phyloP scores from a whole-genome alignment of 441 rosid genomes.

The Aquilaria agallochum region DNA sequence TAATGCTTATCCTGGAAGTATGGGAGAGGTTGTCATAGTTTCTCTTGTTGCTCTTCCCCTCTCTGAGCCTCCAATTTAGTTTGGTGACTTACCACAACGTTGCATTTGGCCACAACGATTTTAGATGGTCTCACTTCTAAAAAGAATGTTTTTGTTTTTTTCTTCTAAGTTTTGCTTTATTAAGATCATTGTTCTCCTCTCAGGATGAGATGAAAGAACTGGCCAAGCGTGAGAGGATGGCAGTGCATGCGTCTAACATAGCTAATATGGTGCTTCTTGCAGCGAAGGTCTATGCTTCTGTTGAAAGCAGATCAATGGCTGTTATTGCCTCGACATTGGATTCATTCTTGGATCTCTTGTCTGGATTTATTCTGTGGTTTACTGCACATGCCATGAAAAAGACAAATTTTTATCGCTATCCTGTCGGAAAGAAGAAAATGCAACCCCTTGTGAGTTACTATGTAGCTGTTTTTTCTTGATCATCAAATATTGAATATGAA shows the following conservation, averaged over 20 bases:
- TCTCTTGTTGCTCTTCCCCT: background rate
- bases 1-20: constrained; percentile 34
- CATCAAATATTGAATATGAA: background rate
- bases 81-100: too few relatives aligned
- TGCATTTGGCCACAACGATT: too few relatives aligned
- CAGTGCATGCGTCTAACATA: constrained; percentile 41
- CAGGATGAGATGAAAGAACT: constrained; percentile 59
- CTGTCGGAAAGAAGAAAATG: constrained; percentile 58
- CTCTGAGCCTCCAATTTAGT: too few relatives aligned
- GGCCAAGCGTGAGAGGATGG: constrained; percentile 48
- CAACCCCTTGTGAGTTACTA: constrained; percentile 46
- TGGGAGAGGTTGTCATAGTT: constrained; percentile 36
- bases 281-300: constrained; percentile 56
- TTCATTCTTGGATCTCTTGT: constrained; percentile 59
- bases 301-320: constrained; percentile 54
- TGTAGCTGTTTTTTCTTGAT: background rate
- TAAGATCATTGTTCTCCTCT: background rate
- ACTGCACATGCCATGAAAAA: constrained; percentile 51
- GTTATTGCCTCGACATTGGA: constrained; percentile 68
- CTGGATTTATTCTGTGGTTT: constrained; percentile 54
- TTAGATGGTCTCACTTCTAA: too few relatives aligned
- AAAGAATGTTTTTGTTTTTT: too few relatives aligned
- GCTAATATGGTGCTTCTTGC: constrained; percentile 45
- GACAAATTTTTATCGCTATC: constrained; percentile 47
- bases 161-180: too few relatives aligned